These are phyloP conservation scores for Cercospora sp. DNA, from an alignment of 2,329 filamentous ascomycete species.

Conservation along the genomic window DNA sequence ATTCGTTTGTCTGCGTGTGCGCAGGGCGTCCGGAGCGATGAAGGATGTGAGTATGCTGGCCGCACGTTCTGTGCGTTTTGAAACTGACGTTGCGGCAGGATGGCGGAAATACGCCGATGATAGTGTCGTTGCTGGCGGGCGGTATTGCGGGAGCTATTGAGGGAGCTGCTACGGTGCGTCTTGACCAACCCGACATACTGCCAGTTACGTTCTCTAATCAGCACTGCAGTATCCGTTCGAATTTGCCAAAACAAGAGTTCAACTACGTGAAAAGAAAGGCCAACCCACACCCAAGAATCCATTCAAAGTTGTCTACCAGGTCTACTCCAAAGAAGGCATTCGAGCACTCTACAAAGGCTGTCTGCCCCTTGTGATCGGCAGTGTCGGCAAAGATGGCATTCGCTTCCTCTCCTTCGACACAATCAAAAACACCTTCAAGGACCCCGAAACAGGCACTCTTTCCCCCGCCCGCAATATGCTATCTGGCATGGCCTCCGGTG, in stretches of 20 bases:
- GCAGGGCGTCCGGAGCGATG: slow-evolving; percentile 8
- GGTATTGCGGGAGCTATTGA: slow-evolving; percentile 41
- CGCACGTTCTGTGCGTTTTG: background rate
- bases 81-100: slow-evolving; percentile 7
- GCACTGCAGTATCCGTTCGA: slow-evolving; percentile 59
- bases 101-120: slow-evolving; percentile 33
- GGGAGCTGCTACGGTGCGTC: slow-evolving; percentile 35
- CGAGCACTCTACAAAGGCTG: slow-evolving; percentile 64
- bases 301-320: slow-evolving; percentile 56
- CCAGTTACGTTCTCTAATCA: background rate
- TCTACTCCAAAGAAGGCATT: slow-evolving; percentile 58
- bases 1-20: background rate
- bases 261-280: slow-evolving; percentile 52
- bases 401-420: slow-evolving; percentile 67
- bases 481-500: slow-evolving; percentile 64
- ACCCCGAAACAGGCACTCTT: slow-evolving; percentile 57
- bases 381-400: slow-evolving; percentile 64
- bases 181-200: background rate
- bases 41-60: slow-evolving; percentile 19
- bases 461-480: slow-evolving; percentile 59
- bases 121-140: slow-evolving; percentile 40
- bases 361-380: slow-evolving; percentile 60
- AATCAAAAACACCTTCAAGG: slow-evolving; percentile 60
- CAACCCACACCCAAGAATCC: slow-evolving; percentile 56
- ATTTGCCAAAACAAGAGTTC: slow-evolving; percentile 65